A percentile compares a stretch with the other conserved stretches of the same genome.
phyloP scores from a whole-genome alignment of 768 basidiomycete genomes.

The Amanita fuliginea region DNA sequence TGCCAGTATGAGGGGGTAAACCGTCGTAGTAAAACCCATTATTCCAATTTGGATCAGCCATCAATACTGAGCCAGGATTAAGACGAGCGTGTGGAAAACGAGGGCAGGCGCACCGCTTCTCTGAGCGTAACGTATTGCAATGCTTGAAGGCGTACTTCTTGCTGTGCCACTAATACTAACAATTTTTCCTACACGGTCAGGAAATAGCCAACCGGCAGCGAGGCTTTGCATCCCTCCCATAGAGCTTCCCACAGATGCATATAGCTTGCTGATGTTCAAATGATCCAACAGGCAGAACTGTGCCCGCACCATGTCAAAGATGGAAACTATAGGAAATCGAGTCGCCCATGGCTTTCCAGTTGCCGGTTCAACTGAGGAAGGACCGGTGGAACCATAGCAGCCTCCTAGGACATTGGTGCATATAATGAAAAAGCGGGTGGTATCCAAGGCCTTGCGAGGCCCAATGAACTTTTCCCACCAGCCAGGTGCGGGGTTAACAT shows the following conservation, averaged over 20 bases:
- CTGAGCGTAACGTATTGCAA: conserved; percentile 95
- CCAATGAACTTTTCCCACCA: conserved; percentile 99
- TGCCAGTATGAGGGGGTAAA: conserved; percentile 93
- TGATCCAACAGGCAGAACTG: conserved; percentile 83
- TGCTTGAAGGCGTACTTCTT: conserved; percentile 79
- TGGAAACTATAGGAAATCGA: conserved; percentile 79
- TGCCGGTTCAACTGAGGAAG: conserved; percentile 67
- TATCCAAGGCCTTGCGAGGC: conserved; percentile 89
- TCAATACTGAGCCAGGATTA: conserved; percentile 54
- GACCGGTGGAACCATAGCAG: conserved; percentile 96
- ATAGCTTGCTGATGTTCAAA: conserved; percentile 73
- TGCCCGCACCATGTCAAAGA: conserved; percentile 96
- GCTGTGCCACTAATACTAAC: conserved; percentile 95
- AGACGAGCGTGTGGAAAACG: conserved; percentile 1
- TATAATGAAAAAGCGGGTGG: conserved; percentile 82
- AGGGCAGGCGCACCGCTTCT: conserved; percentile 63
- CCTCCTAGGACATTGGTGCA: conserved; percentile 97
- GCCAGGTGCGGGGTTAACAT: conserved; percentile 66
- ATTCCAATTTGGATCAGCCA: conserved; percentile 99
- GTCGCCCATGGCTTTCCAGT: conserved; percentile 76
- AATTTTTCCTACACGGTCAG: conserved; percentile 79
- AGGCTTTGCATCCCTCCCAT: conserved; percentile 99
- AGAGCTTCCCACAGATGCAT: conserved; percentile 88
- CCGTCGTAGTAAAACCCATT: conserved; percentile 95
- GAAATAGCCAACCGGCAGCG: conserved; percentile 88